A percentile compares a stretch with the other conserved stretches of the same genome.
These are phyloP conservation scores for Biscutella auriculata DNA, from an alignment of 441 rosid genomes.

Conservation along the genomic window DNA sequence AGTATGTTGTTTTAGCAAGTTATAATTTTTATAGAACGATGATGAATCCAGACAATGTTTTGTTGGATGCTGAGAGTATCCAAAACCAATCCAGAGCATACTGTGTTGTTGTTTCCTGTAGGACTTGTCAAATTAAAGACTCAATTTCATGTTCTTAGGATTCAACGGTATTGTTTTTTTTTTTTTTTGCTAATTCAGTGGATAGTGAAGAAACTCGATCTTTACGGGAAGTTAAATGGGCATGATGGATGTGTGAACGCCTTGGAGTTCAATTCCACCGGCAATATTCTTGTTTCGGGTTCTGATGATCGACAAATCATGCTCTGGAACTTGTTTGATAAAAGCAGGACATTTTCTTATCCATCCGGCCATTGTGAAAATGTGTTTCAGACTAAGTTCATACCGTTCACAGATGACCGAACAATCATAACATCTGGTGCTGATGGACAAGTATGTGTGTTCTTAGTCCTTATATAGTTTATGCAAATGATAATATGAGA, in stretches of 20 bases:
- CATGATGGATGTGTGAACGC: constrained; percentile 65
- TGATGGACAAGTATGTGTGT: constrained; percentile 51
- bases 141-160: neutral
- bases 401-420: constrained; percentile 51
- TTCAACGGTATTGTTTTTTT: constrained; percentile 9
- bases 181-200: constrained; percentile 23
- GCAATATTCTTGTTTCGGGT: constrained; percentile 54
- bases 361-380: constrained; percentile 47
- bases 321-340: constrained; percentile 44
- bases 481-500: neutral
- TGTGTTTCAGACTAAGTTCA: constrained; percentile 47
- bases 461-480: neutral
- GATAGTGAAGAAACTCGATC: constrained; percentile 34
- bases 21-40: neutral
- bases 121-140: neutral
- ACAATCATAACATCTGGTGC: constrained; percentile 49
- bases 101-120: too few relatives aligned
- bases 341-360: constrained; percentile 27
- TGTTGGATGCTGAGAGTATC: neutral
- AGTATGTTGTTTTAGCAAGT: neutral
- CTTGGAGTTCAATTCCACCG: constrained; percentile 42
- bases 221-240: constrained; percentile 40
- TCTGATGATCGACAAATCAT: constrained; percentile 53
- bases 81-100: neutral
- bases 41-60: neutral